Conservation (phyloP, 2,329 filamentous ascomycete genomes). For the Herpotrichia juniperi region DNA sequence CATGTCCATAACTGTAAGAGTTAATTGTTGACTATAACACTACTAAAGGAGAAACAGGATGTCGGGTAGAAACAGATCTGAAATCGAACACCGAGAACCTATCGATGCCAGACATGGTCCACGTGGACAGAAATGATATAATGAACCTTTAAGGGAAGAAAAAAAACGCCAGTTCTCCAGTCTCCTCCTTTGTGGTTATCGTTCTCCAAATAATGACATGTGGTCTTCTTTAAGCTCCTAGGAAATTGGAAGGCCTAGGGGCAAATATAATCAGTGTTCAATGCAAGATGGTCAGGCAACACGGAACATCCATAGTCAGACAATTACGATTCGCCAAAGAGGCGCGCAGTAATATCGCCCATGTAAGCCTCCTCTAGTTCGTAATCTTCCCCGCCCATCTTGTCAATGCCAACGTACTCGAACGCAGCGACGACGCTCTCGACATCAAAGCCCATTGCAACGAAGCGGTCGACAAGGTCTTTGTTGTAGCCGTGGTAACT, state of each 20-base stretch:
- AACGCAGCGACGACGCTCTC: conserved; percentile 87
- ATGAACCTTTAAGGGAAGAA: background rate
- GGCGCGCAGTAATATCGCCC: conserved; percentile 83
- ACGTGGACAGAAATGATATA: background rate
- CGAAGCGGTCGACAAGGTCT: conserved; percentile 81
- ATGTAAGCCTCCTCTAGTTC: conserved; percentile 89
- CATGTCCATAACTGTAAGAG: too few relatives aligned
- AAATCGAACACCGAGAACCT: background rate
- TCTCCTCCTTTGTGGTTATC: background rate
- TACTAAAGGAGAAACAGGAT: background rate
- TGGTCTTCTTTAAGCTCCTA: background rate
- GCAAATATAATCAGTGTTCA: background rate
- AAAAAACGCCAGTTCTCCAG: background rate
- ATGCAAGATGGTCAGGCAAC: conserved; percentile 4
- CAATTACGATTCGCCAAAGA: conserved; percentile 75
- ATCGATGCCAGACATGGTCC: background rate
- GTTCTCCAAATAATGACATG: background rate
- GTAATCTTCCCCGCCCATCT: conserved; percentile 78
- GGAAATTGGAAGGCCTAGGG: background rate
- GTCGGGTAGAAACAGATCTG: background rate
- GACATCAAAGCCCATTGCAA: conserved; percentile 89
- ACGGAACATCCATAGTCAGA: background rate
- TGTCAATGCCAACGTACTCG: conserved; percentile 79
- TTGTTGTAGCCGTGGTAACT: conserved; percentile 90
- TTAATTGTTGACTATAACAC: background rate